Conservation (phyloP, 257 asterid genomes). For the Solanum sparsipilum region DNA sequence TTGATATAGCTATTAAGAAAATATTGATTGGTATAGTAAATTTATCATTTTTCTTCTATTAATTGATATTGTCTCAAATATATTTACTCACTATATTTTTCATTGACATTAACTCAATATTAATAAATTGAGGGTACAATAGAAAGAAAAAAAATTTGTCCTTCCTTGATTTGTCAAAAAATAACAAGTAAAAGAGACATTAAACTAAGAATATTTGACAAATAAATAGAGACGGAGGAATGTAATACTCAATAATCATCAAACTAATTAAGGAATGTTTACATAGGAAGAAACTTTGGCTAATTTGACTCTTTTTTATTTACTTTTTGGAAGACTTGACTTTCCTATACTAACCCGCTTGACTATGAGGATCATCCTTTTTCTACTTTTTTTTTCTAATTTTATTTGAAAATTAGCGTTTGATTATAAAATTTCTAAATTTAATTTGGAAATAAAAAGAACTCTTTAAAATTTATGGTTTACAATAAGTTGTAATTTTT, state of each 20-base stretch:
- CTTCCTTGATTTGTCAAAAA: no score
- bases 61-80: not conserved
- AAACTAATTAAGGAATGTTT: not conserved
- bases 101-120: fast-evolving
- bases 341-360: not conserved
- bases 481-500: no score
- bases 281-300: not conserved
- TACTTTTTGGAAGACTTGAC: not conserved
- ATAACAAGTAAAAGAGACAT: no score
- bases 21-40: fast-evolving
- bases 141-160: not conserved
- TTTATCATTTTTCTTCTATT: fast-evolving
- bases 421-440: not conserved
- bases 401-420: not conserved
- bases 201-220: no score
- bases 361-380: not conserved
- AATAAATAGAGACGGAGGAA: no score
- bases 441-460: no score
- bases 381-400: not conserved
- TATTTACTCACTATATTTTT: no score
- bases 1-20: no score
- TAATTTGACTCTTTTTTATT: not conserved
- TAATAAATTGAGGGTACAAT: fast-evolving
- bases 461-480: no score
- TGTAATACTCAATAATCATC: not conserved